phyloP scores from a whole-genome alignment of 31 red algal species.

The Bonnemaisonia californica region DNA sequence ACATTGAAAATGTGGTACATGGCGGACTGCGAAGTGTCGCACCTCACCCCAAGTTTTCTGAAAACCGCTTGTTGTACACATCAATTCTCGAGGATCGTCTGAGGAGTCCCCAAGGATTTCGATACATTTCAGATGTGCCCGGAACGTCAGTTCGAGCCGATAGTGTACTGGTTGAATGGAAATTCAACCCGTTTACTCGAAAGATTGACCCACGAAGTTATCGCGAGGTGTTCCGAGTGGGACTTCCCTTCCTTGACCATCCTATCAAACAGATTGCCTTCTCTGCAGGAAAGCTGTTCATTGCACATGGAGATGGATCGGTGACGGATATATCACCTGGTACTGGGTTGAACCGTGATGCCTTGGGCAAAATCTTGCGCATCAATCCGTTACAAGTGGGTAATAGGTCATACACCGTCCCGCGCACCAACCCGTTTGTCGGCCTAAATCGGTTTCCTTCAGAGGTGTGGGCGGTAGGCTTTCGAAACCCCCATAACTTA shows the following conservation, averaged over 20 bases:
- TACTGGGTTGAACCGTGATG: constrained; percentile 50
- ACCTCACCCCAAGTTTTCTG: constrained; percentile 43
- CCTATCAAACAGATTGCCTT: constrained; percentile 61
- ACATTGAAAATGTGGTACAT: constrained; percentile 35
- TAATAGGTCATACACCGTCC: background rate
- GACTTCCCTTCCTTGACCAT: constrained; percentile 52
- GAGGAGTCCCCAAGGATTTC: constrained; percentile 33
- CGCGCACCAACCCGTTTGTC: background rate
- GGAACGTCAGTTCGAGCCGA: constrained; percentile 39
- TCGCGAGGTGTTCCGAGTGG: constrained; percentile 53
- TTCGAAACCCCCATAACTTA: constrained; percentile 36
- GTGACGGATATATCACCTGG: constrained; percentile 26
- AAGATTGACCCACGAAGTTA: constrained; percentile 26
- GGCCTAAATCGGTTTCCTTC: background rate
- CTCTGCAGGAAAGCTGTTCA: constrained; percentile 26
- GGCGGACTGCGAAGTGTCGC: constrained; percentile 57
- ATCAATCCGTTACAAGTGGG: constrained; percentile 47
- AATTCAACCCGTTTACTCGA: background rate
- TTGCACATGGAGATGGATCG: constrained; percentile 63
- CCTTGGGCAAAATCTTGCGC: constrained; percentile 58
- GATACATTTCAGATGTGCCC: constrained; percentile 32
- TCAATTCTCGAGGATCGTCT: constrained; percentile 41
- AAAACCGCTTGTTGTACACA: constrained; percentile 48
- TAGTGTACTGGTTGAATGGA: constrained; percentile 56
- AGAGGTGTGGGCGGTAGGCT: constrained; percentile 30